Evolutionary conservation across 106 monocot genomes (phyloP).

Genomic region (Ottelia alismoides): DNA sequence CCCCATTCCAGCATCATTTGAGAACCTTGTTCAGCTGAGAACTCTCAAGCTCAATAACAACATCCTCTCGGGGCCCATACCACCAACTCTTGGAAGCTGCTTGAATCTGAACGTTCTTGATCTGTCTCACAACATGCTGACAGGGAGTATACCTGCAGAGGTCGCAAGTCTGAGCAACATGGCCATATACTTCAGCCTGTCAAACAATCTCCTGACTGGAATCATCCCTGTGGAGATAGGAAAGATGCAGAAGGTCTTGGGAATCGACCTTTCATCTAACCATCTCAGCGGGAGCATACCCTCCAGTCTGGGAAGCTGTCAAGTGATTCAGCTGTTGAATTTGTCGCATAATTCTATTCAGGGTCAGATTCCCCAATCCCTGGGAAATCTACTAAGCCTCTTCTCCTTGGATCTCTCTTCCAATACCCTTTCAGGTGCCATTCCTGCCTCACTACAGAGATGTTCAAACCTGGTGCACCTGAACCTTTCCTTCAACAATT

Average conservation of each 20-base stretch:
- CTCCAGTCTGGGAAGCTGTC: conserved; percentile 21
- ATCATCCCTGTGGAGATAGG: conserved; percentile 22
- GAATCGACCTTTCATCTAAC: conserved; percentile 46
- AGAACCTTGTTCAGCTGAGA: conserved; percentile 16
- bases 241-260: conserved; percentile 30
- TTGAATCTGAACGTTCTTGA: conserved; percentile 26
- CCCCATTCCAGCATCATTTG: conserved; percentile 11
- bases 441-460: conserved; percentile 27
- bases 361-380: conserved; percentile 24
- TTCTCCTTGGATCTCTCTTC: conserved; percentile 37
- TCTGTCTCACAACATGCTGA: conserved; percentile 40
- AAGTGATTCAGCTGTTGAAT: conserved; percentile 21
- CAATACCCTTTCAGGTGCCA: conserved; percentile 38
- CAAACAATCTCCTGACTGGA: conserved; percentile 38
- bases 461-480: conserved; percentile 24
- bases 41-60: conserved; percentile 11
- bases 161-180: conserved; percentile 31
- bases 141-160: conserved; percentile 26
- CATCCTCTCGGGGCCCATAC: conserved; percentile 21
- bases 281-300: conserved; percentile 22
- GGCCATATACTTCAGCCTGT: conserved; percentile 34
- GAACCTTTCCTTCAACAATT: conserved; percentile 54
- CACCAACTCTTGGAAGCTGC: conserved; percentile 23
- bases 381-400: conserved; percentile 28
- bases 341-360: conserved; percentile 43